Conservation (phyloP, 768 basidiomycete species). For the Podaxis sp. region DNA sequence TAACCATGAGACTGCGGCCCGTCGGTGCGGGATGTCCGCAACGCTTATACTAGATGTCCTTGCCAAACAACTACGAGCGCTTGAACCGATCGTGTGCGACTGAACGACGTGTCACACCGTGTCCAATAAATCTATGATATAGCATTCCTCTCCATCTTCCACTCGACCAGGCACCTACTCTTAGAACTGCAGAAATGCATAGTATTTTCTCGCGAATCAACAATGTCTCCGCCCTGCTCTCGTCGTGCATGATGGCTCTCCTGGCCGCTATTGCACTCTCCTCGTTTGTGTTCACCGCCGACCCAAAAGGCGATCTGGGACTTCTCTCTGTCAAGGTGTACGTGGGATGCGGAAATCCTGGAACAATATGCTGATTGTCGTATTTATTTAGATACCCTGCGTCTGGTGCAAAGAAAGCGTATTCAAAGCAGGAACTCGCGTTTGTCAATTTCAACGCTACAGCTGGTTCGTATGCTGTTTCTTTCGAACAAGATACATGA, state of each 20-base stretch:
- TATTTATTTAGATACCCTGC: conserved; percentile 36
- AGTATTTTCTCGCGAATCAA: conserved; percentile 66
- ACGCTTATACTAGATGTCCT: background rate
- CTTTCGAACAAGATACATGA: background rate
- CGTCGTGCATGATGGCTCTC: conserved; percentile 70
- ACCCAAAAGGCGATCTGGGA: conserved; percentile 52
- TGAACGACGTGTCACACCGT: conserved; percentile 8
- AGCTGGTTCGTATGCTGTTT: conserved; percentile 49
- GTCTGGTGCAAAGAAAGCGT: conserved; percentile 40
- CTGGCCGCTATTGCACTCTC: conserved; percentile 70
- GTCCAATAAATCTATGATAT: conserved; percentile 3
- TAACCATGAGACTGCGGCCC: background rate
- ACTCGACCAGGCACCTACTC: background rate
- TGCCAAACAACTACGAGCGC: conserved; percentile 14
- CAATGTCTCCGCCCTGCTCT: conserved; percentile 68
- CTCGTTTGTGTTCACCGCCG: conserved; percentile 58
- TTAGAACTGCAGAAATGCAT: conserved; percentile 47
- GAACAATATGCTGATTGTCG: background rate
- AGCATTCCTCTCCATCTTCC: background rate
- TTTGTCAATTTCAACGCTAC: conserved; percentile 79
- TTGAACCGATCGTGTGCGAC: background rate
- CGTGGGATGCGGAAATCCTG: conserved; percentile 21
- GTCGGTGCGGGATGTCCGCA: background rate
- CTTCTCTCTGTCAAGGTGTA: conserved; percentile 77
- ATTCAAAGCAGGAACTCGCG: conserved; percentile 69